Evolutionary conservation across 306 rosid genomes (phyloP).

Genomic region (Myrica gale): DNA sequence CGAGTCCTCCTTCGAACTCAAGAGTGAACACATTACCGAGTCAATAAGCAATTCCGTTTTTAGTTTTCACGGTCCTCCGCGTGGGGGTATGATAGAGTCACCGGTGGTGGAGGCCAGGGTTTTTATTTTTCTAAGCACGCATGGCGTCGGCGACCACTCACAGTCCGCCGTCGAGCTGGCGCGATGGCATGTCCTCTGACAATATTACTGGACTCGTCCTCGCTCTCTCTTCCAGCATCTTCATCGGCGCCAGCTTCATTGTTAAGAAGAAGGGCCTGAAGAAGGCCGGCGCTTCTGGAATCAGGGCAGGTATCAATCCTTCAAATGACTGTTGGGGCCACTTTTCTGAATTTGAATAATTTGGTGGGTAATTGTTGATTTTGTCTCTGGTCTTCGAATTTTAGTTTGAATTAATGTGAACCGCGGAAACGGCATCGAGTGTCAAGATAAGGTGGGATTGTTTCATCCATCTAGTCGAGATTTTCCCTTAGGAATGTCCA

Average conservation of each 20-base stretch:
- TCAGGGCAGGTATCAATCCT: constrained; percentile 64
- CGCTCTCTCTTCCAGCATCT: constrained; percentile 80
- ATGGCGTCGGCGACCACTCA: constrained; percentile 31
- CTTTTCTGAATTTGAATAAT: not conserved
- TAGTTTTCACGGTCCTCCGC: not conserved
- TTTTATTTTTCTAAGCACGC: constrained; percentile 19
- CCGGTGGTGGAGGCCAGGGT: constrained; percentile 35
- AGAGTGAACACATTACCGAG: not conserved
- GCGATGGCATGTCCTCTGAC: constrained; percentile 82
- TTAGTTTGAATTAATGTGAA: not conserved
- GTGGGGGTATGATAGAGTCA: constrained; percentile 14
- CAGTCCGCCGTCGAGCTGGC: constrained; percentile 52
- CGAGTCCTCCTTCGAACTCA: not conserved
- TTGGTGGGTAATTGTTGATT: constrained; percentile 1
- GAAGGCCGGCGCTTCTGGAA: constrained; percentile 86
- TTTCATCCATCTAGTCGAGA: no score
- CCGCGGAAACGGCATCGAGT: not conserved
- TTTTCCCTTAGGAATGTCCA: not conserved
- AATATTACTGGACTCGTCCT: constrained; percentile 72
- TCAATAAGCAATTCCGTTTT: not conserved
- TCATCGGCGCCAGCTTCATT: constrained; percentile 87
- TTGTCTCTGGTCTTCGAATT: not conserved
- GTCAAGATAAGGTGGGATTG: not conserved
- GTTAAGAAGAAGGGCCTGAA: constrained; percentile 89
- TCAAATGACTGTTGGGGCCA: not conserved